A percentile compares a stretch with the other conserved stretches of the same genome.
These are phyloP conservation scores for Planoprotostelium fungivorum DNA, from an alignment of 78 protist genomes.

Conservation along the genomic window DNA sequence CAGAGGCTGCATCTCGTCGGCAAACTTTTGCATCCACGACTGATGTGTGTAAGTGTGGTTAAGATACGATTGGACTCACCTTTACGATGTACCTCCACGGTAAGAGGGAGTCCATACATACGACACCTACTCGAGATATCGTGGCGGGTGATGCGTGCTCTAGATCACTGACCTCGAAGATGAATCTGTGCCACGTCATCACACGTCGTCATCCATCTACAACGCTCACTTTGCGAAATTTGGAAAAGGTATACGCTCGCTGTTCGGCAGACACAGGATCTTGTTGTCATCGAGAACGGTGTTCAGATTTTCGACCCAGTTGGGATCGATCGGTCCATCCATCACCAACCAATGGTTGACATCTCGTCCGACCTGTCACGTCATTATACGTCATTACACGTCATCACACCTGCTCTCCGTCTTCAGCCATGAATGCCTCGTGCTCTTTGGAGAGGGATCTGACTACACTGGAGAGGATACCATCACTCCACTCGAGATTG, in stretches of 20 bases:
- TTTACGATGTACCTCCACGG: conserved; percentile 55
- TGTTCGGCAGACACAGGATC: neutral
- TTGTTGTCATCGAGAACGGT: conserved; percentile 96
- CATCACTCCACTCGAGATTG: conserved; percentile 99
- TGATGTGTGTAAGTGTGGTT: neutral
- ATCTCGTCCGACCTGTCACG: neutral
- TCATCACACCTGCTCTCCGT: neutral
- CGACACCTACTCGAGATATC: conserved; percentile 98
- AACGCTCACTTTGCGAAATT: conserved; percentile 93
- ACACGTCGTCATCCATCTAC: conserved; percentile 93
- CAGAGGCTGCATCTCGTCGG: neutral
- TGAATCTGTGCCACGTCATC: conserved; percentile 80
- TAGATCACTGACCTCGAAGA: conserved; percentile 94
- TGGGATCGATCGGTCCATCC: conserved; percentile 99
- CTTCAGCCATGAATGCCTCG: conserved; percentile 32
- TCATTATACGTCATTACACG: neutral
- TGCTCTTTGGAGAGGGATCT: conserved; percentile 75
- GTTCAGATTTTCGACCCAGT: conserved; percentile 98
- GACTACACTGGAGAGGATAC: conserved; percentile 88
- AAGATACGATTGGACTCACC: neutral
- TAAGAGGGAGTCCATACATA: conserved; percentile 90
- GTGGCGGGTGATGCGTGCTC: conserved; percentile 97
- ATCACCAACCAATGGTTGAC: conserved; percentile 88
- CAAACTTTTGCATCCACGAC: neutral
- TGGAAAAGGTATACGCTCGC: neutral